Conservation (phyloP, 257 asterid species). For the Leonotis leonurus region DNA sequence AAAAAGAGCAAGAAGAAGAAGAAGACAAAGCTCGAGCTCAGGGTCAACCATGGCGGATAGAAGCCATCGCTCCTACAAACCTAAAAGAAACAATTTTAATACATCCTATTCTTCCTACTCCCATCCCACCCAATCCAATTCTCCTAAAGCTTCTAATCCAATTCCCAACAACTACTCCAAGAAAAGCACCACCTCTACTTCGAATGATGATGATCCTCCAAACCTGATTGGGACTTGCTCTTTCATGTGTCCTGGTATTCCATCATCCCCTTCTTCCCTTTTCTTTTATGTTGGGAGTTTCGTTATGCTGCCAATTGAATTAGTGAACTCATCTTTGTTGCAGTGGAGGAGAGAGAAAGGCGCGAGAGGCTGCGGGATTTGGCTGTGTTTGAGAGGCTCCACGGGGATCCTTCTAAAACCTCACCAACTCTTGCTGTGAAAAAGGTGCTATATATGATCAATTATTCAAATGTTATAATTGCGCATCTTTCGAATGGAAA, state of each 20-base stretch:
- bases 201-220: constrained; percentile 23
- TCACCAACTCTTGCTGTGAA: constrained; percentile 79
- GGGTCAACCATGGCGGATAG: constrained; percentile 30
- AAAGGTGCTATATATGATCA: constrained; percentile 77
- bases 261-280: not conserved
- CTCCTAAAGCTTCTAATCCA: constrained; percentile 22
- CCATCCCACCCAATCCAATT: constrained; percentile 4
- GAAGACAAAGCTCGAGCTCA: not conserved
- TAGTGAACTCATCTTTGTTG: constrained; percentile 14
- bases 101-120: constrained; percentile 18
- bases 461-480: too few relatives aligned
- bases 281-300: not conserved
- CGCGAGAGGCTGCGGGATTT: constrained; percentile 90
- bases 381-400: constrained; percentile 83
- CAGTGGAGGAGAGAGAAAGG: constrained; percentile 75
- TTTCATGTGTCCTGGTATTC: constrained; percentile 83
- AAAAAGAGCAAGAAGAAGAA: not conserved
- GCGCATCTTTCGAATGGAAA: too few relatives aligned
- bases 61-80: constrained; percentile 20
- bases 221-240: constrained; percentile 69
- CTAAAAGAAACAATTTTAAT: constrained; percentile 16
- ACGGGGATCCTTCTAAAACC: constrained; percentile 67
- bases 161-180: constrained; percentile 1
- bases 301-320: not conserved
- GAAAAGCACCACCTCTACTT: constrained; percentile 8